These are phyloP conservation scores for Calonectria henricotiae DNA, from an alignment of 2,329 filamentous ascomycete genomes.

Conservation along the genomic window DNA sequence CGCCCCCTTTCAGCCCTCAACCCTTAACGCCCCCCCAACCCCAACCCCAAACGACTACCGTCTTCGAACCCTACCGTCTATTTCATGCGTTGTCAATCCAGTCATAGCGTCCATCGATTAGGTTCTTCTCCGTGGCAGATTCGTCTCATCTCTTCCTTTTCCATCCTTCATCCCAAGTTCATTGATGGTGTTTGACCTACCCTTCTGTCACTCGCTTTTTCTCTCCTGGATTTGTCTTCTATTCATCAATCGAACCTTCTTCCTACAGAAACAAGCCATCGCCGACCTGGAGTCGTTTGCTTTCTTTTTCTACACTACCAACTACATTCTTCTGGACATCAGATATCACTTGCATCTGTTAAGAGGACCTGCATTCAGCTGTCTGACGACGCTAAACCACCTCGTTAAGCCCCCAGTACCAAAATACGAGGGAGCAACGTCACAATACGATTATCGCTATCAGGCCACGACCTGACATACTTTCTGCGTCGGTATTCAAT, in stretches of 20 bases:
- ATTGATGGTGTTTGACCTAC: slow-evolving; percentile 40
- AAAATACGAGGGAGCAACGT: slow-evolving; percentile 43
- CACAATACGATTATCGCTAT: slow-evolving; percentile 42
- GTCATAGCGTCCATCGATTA: slow-evolving; percentile 49
- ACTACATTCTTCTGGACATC: slow-evolving; percentile 45
- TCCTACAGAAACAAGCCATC: slow-evolving; percentile 39
- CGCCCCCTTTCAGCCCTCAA: slow-evolving; percentile 51
- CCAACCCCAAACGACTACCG: slow-evolving; percentile 53
- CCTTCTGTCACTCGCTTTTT: slow-evolving; percentile 42
- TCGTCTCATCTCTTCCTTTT: slow-evolving; percentile 53
- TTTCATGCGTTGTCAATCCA: slow-evolving; percentile 52
- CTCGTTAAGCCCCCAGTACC: slow-evolving; percentile 38
- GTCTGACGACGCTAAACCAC: slow-evolving; percentile 42
- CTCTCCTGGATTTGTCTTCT: slow-evolving; percentile 27
- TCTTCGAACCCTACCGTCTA: slow-evolving; percentile 52
- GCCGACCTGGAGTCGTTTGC: slow-evolving; percentile 43
- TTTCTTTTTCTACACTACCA: slow-evolving; percentile 35
- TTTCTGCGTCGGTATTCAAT: slow-evolving; percentile 45
- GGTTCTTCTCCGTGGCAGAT: slow-evolving; percentile 50
- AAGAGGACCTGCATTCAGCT: slow-evolving; percentile 45
- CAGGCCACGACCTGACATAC: slow-evolving; percentile 38
- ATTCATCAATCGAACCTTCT: slow-evolving; percentile 37
- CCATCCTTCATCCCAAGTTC: slow-evolving; percentile 44
- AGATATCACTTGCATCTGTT: slow-evolving; percentile 47
- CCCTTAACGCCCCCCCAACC: slow-evolving; percentile 48